phyloP scores from a whole-genome alignment of 768 basidiomycete species.

The Panaeolus papilionaceus region DNA sequence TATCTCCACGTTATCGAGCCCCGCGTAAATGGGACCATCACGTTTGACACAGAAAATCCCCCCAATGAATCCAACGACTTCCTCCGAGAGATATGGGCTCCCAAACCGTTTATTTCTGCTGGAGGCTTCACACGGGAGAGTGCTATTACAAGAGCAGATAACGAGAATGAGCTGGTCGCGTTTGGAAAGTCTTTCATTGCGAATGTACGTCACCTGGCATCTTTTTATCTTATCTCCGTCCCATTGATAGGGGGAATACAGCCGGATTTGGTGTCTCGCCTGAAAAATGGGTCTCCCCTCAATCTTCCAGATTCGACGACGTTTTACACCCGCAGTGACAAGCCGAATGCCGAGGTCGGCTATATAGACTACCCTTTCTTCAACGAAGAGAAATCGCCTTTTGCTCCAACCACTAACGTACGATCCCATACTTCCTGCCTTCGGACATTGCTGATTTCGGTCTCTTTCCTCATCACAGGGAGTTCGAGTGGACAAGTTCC shows the following conservation, averaged over 20 bases:
- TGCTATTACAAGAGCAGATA: neutral
- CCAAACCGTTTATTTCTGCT: slow-evolving; percentile 5
- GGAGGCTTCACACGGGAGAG: neutral
- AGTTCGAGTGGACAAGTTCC: slow-evolving; percentile 5
- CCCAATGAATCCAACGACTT: neutral
- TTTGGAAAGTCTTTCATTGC: slow-evolving; percentile 2
- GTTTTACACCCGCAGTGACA: slow-evolving; percentile 5
- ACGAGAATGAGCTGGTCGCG: neutral
- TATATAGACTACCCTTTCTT: slow-evolving; percentile 2
- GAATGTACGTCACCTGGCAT: neutral
- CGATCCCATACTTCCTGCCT: neutral
- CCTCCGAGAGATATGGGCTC: neutral
- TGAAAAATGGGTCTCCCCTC: slow-evolving; percentile 5
- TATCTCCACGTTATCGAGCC: neutral
- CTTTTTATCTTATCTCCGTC: neutral
- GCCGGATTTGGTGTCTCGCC: neutral
- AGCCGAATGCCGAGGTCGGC: neutral
- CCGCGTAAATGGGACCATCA: neutral
- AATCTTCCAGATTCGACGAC: neutral
- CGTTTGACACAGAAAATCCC: neutral
- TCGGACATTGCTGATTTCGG: neutral
- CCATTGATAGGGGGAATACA: neutral
- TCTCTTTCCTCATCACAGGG: neutral
- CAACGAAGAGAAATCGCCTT: neutral
- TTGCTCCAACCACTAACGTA: neutral